Evolutionary conservation across 2,329 filamentous ascomycete species (phyloP).

Genomic region (Teratosphaeriaceae sp.): DNA sequence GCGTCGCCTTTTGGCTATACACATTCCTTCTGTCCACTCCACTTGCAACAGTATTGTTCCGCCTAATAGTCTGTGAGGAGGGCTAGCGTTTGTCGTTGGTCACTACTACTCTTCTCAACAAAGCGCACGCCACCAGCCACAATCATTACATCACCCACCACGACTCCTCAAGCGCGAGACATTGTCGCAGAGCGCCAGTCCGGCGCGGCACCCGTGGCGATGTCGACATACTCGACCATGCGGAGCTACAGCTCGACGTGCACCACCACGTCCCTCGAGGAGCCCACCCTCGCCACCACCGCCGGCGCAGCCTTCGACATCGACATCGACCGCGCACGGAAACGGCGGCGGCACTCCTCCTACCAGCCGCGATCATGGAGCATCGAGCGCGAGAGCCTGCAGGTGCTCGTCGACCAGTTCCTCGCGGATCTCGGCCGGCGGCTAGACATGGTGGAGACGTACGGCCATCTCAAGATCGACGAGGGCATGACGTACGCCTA

Average conservation of each 20-base stretch:
- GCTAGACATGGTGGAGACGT: slow-evolving; percentile 81
- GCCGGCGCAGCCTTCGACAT: slow-evolving; percentile 29
- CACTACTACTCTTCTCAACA: neutral
- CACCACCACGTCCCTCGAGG: slow-evolving; percentile 32
- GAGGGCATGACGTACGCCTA: slow-evolving; percentile 79
- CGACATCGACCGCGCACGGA: slow-evolving; percentile 29
- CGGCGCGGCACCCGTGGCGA: neutral
- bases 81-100: neutral
- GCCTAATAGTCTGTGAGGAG: neutral
- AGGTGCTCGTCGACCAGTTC: slow-evolving; percentile 61
- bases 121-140: neutral
- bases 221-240: slow-evolving; percentile 9
- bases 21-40: neutral
- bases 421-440: slow-evolving; percentile 79
- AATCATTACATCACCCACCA: neutral
- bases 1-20: neutral
- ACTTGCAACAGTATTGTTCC: neutral
- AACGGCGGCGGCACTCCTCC: slow-evolving; percentile 41
- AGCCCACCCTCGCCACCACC: slow-evolving; percentile 34
- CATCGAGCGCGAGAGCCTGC: slow-evolving; percentile 42
- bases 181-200: neutral
- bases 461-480: slow-evolving; percentile 77
- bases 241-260: slow-evolving; percentile 9
- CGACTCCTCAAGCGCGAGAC: neutral
- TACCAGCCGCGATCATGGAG: slow-evolving; percentile 39